A percentile compares a stretch with the other conserved stretches of the same genome.
phyloP scores from a whole-genome alignment of 305 asterid species.

The Stenogyne calaminthoides region DNA sequence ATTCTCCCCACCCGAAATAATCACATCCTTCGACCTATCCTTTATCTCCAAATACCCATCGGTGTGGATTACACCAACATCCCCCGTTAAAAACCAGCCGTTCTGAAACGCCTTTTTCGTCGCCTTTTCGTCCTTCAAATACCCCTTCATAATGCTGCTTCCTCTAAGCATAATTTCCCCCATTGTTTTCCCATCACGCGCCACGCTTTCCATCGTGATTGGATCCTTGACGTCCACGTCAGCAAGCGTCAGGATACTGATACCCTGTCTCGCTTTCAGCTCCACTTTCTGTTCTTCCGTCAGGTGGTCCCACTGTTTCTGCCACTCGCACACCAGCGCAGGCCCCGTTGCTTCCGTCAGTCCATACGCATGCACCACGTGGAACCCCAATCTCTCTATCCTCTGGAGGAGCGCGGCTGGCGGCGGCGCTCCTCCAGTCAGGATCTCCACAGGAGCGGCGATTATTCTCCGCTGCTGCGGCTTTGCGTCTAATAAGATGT shows the following conservation, averaged over 20 bases:
- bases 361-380: slow-evolving; percentile 78
- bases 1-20: slow-evolving; percentile 91
- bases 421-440: slow-evolving; percentile 86
- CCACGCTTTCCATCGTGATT: slow-evolving; percentile 58
- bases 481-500: slow-evolving; percentile 55
- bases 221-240: slow-evolving; percentile 70
- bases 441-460: slow-evolving; percentile 43
- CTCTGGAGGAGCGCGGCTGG: slow-evolving; percentile 58
- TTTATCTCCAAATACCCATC: slow-evolving; percentile 85
- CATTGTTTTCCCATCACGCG: slow-evolving; percentile 53
- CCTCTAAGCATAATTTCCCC: slow-evolving; percentile 76
- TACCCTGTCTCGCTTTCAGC: slow-evolving; percentile 72
- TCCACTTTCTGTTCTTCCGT: slow-evolving; percentile 34
- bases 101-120: slow-evolving; percentile 45
- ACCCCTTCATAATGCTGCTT: slow-evolving; percentile 79
- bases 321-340: slow-evolving; percentile 82
- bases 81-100: slow-evolving; percentile 80
- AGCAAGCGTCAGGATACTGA: slow-evolving; percentile 56
- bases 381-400: slow-evolving; percentile 62
- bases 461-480: slow-evolving; percentile 48
- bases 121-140: slow-evolving; percentile 52
- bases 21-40: slow-evolving; percentile 76
- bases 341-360: slow-evolving; percentile 86
- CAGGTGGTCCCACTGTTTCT: slow-evolving; percentile 50
- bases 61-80: slow-evolving; percentile 70